phyloP scores from a whole-genome alignment of 192 early-diverging fungal species.

The Thoreauomyces humboldtii region DNA sequence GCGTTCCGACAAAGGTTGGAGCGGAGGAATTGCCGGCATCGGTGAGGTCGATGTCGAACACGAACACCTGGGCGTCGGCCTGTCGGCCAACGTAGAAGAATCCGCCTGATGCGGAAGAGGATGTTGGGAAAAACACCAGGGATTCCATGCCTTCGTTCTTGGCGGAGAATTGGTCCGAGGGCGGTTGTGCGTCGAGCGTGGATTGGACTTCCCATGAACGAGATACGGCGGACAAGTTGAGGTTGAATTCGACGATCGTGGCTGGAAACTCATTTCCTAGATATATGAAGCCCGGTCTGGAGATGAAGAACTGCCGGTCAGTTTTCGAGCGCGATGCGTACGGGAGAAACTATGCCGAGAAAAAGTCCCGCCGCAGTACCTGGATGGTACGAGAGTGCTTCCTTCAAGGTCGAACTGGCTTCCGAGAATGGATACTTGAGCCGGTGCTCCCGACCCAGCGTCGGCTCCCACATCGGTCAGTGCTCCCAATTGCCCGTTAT shows the following conservation, averaged over 20 bases:
- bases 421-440: slow-evolving; percentile 9
- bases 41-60: slow-evolving; percentile 9
- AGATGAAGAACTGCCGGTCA: background rate
- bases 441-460: background rate
- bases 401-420: slow-evolving; percentile 29
- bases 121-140: slow-evolving; percentile 16
- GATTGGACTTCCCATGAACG: slow-evolving; percentile 9
- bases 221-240: background rate
- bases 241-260: slow-evolving; percentile 24
- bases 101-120: background rate
- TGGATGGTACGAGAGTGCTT: slow-evolving; percentile 10
- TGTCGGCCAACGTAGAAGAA: slow-evolving; percentile 32
- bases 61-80: slow-evolving; percentile 28
- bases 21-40: background rate
- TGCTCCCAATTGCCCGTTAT: slow-evolving; percentile 16
- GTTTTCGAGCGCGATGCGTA: too few species aligned
- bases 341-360: too few species aligned
- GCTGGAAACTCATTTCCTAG: slow-evolving; percentile 24
- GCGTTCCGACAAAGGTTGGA: background rate
- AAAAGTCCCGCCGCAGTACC: slow-evolving; percentile 10
- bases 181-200: slow-evolving; percentile 2
- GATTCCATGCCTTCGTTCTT: slow-evolving; percentile 28
- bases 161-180: background rate
- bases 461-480: background rate
- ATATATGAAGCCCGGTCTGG: slow-evolving; percentile 20